Percentiles rank a stretch among this genome's conserved stretches.
These are phyloP conservation scores for Xylogone sp. DNA, from an alignment of 2,329 filamentous ascomycete species.

Conservation along the genomic window DNA sequence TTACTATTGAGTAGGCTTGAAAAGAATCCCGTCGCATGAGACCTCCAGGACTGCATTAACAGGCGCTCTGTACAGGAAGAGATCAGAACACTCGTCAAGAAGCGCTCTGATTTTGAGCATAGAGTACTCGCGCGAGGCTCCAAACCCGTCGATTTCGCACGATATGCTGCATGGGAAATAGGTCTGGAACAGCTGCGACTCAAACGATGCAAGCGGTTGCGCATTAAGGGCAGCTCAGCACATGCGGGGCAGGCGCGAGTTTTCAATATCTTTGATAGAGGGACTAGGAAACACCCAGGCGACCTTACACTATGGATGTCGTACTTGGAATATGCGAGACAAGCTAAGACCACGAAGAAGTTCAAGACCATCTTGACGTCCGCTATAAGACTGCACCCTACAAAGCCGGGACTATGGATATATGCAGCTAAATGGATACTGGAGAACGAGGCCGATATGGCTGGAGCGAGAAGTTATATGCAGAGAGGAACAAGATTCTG, in stretches of 20 bases:
- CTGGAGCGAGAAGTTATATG: conserved; percentile 79
- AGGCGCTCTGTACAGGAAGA: conserved; percentile 59
- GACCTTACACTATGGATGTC: conserved; percentile 82
- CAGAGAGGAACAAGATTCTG: conserved; percentile 88
- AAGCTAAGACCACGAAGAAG: conserved; percentile 61
- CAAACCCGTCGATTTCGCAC: conserved; percentile 72
- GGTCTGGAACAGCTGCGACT: conserved; percentile 71
- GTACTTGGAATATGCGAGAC: conserved; percentile 78
- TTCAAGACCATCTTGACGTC: conserved; percentile 62
- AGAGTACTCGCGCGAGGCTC: conserved; percentile 79
- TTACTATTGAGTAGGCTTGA: neutral
- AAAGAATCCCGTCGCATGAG: neutral
- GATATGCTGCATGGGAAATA: conserved; percentile 73
- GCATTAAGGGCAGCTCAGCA: conserved; percentile 62
- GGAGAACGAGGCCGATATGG: conserved; percentile 82
- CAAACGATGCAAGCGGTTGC: conserved; percentile 79
- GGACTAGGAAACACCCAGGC: conserved; percentile 77
- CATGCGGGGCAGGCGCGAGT: conserved; percentile 77
- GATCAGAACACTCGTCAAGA: conserved; percentile 82
- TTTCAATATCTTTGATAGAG: conserved; percentile 86
- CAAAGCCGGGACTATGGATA: conserved; percentile 80
- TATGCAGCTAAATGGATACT: conserved; percentile 74
- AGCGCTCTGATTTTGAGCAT: conserved; percentile 91
- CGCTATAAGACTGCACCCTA: conserved; percentile 80
- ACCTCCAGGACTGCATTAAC: no score